Conservation (phyloP, 2,329 filamentous ascomycete genomes). For the Monilinia vaccinii-corymbosi region DNA sequence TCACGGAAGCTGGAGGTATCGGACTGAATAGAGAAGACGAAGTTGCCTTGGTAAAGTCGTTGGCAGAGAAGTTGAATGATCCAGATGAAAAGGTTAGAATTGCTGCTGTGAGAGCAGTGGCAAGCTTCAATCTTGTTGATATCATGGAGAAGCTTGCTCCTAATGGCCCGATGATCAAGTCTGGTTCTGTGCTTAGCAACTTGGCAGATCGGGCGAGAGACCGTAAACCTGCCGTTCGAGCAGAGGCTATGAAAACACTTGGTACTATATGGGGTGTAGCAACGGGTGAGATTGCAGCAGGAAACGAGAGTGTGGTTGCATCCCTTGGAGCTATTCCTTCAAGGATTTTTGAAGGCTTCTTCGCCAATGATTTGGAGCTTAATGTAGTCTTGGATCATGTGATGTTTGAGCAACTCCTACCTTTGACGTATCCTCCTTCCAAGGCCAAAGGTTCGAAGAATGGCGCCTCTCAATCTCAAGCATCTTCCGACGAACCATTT, state of each 20-base stretch:
- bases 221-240: constrained; percentile 68
- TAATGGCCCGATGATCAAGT: constrained; percentile 63
- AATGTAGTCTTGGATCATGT: constrained; percentile 78
- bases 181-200: constrained; percentile 69
- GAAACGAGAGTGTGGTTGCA: constrained; percentile 64
- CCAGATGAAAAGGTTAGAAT: constrained; percentile 85
- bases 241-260: constrained; percentile 77
- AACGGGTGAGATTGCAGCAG: constrained; percentile 73
- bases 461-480: constrained; percentile 44
- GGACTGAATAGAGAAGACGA: constrained; percentile 81
- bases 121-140: constrained; percentile 69
- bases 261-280: constrained; percentile 91
- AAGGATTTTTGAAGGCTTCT: constrained; percentile 78
- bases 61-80: constrained; percentile 77
- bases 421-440: constrained; percentile 73
- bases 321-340: constrained; percentile 77
- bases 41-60: constrained; percentile 58
- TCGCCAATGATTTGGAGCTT: constrained; percentile 80
- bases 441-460: constrained; percentile 55
- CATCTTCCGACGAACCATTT: constrained; percentile 36
- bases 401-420: constrained; percentile 80
- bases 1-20: constrained; percentile 85
- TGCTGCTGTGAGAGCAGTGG: constrained; percentile 78
- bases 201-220: constrained; percentile 86
- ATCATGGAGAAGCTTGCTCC: constrained; percentile 74